phyloP scores from a whole-genome alignment of 805 yeast genomes.

The Saccharomycopsis sp. region DNA sequence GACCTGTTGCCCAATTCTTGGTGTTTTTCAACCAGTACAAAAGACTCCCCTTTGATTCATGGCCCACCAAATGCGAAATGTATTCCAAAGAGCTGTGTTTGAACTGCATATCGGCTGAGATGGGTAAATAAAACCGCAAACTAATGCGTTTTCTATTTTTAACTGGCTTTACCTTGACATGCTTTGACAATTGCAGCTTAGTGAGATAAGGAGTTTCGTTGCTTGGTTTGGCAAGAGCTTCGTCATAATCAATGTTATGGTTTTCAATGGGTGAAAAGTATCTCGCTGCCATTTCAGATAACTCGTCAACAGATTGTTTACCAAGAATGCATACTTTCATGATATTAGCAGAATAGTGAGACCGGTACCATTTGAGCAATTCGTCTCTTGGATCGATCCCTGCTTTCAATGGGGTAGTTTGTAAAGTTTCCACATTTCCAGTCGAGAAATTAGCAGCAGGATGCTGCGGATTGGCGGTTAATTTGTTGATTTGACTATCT shows the following conservation, averaged over 20 bases:
- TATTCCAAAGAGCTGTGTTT: slow-evolving; percentile 61
- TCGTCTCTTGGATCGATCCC: slow-evolving; percentile 76
- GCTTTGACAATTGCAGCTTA: slow-evolving; percentile 38
- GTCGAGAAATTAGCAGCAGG: slow-evolving; percentile 87
- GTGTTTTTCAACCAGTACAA: slow-evolving; percentile 52
- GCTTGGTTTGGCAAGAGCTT: slow-evolving; percentile 22
- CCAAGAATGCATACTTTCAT: slow-evolving; percentile 86
- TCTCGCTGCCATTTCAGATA: slow-evolving; percentile 61
- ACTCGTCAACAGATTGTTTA: slow-evolving; percentile 62
- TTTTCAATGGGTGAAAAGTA: slow-evolving; percentile 22
- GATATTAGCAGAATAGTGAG: slow-evolving; percentile 72
- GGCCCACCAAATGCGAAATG: slow-evolving; percentile 78
- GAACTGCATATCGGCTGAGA: slow-evolving; percentile 57
- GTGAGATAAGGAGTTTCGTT: slow-evolving; percentile 35
- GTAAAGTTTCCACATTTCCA: slow-evolving; percentile 73
- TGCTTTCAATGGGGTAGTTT: slow-evolving; percentile 46
- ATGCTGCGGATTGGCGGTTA: slow-evolving; percentile 61
- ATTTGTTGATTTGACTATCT: slow-evolving; percentile 72
- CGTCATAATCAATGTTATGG: slow-evolving; percentile 8
- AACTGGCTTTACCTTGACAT: slow-evolving; percentile 68
- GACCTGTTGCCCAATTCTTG: slow-evolving; percentile 69
- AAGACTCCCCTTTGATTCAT: slow-evolving; percentile 84
- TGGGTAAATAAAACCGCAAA: slow-evolving; percentile 64
- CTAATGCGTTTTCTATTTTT: slow-evolving; percentile 67
- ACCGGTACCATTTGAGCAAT: slow-evolving; percentile 61